phyloP scores from a whole-genome alignment of 2,329 filamentous ascomycete genomes.

The Fragosphaeria purpurea region DNA sequence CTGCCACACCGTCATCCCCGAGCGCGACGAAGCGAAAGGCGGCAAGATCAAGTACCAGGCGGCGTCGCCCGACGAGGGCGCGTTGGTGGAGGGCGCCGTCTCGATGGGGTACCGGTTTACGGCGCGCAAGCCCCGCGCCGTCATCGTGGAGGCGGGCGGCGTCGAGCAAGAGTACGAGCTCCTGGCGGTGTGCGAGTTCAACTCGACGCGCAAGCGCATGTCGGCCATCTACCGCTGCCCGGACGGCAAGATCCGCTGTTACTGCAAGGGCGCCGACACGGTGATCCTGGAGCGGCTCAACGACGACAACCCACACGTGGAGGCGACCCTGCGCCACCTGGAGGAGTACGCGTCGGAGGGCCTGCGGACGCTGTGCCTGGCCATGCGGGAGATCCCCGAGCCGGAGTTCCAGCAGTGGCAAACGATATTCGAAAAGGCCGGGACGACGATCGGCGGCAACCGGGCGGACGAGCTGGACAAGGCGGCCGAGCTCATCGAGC shows the following conservation, averaged over 20 bases:
- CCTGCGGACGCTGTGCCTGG: conserved; percentile 84
- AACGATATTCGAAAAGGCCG: conserved; percentile 74
- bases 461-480: conserved; percentile 94
- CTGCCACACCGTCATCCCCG: conserved; percentile 96
- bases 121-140: conserved; percentile 78
- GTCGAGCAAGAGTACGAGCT: conserved; percentile 75
- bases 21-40: conserved; percentile 66
- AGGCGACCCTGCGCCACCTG: conserved; percentile 85
- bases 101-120: conserved; percentile 80
- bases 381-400: conserved; percentile 87
- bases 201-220: conserved; percentile 95
- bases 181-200: conserved; percentile 96
- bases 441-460: conserved; percentile 84
- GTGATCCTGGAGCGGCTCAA: conserved; percentile 89
- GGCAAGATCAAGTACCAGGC: conserved; percentile 94
- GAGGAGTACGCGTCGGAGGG: conserved; percentile 98
- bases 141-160: conserved; percentile 70
- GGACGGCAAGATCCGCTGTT: conserved; percentile 86
- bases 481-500: conserved; percentile 89
- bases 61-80: conserved; percentile 92
- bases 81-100: conserved; percentile 86
- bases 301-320: conserved; percentile 74
- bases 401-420: conserved; percentile 83
- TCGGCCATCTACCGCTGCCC: conserved; percentile 94
- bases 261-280: conserved; percentile 94